Conservation (phyloP, 2,329 filamentous ascomycete genomes). For the Hypoxylon sp. region DNA sequence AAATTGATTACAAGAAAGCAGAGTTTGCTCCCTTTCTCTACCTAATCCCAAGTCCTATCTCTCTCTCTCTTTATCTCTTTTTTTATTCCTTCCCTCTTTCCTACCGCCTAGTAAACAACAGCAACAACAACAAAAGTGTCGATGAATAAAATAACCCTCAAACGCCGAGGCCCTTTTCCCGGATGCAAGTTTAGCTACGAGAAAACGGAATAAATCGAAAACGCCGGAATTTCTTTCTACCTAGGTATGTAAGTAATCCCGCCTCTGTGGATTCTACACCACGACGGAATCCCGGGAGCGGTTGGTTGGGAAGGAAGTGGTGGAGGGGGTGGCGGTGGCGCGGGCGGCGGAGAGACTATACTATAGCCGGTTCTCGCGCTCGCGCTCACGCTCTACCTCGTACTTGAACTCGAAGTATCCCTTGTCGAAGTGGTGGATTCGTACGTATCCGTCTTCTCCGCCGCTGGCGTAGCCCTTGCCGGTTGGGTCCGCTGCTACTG, state of each 20-base stretch:
- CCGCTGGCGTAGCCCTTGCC: constrained; percentile 95
- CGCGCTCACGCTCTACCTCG: constrained; percentile 89
- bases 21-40: constrained; percentile 27
- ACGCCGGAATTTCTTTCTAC: constrained; percentile 25
- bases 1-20: constrained; percentile 48
- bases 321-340: not conserved
- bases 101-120: not conserved
- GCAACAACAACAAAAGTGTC: constrained; percentile 25
- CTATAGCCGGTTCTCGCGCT: constrained; percentile 66
- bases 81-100: constrained; percentile 39
- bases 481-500: constrained; percentile 91
- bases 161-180: constrained; percentile 50
- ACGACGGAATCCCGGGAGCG: not conserved
- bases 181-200: constrained; percentile 50
- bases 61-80: not conserved
- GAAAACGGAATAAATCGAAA: constrained; percentile 45
- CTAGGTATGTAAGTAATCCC: not conserved
- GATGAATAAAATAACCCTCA: constrained; percentile 35
- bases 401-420: constrained; percentile 99
- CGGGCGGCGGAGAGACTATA: constrained; percentile 7
- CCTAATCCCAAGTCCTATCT: constrained; percentile 27
- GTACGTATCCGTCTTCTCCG: constrained; percentile 98
- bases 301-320: constrained; percentile 5
- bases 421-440: constrained; percentile 98
- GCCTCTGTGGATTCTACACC: constrained; percentile 1